These are phyloP conservation scores for Poterioochromonas sp. DNA, from an alignment of 352 stramenopile species.

Conservation along the genomic window DNA sequence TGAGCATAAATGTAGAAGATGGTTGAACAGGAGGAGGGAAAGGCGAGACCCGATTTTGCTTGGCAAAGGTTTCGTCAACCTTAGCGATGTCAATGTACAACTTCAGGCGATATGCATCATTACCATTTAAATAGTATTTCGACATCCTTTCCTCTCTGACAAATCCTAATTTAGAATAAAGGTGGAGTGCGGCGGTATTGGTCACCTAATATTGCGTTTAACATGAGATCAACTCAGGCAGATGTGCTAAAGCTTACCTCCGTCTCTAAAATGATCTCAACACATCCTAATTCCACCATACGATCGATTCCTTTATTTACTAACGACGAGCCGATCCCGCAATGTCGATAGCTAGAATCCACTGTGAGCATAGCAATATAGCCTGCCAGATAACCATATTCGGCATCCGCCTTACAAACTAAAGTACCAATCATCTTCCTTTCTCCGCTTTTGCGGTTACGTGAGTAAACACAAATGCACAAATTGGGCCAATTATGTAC, in stretches of 20 bases:
- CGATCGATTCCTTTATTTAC: constrained; percentile 70
- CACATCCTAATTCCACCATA: constrained; percentile 65
- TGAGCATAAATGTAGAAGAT: no score
- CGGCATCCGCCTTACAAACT: constrained; percentile 74
- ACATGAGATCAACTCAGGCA: not conserved
- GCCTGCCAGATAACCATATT: constrained; percentile 56
- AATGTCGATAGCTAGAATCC: constrained; percentile 70
- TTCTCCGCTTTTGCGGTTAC: constrained; percentile 39
- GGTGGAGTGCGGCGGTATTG: constrained; percentile 72
- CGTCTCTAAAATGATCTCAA: constrained; percentile 82
- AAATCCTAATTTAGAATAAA: constrained; percentile 88
- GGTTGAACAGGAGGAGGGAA: no score
- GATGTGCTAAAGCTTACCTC: constrained; percentile 55
- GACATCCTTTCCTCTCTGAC: constrained; percentile 77
- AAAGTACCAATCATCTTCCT: constrained; percentile 76
- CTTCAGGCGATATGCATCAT: constrained; percentile 83
- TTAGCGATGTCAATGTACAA: constrained; percentile 71
- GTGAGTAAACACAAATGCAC: constrained; percentile 63
- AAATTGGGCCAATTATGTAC: constrained; percentile 84
- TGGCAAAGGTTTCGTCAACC: no score
- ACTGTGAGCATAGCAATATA: constrained; percentile 92
- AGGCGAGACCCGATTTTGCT: no score
- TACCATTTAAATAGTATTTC: constrained; percentile 89
- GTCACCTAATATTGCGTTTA: no score
- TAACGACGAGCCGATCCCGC: constrained; percentile 75